Conservation (phyloP, 108 stramenopile species). For the Pseudonitzschia multiseries region DNA sequence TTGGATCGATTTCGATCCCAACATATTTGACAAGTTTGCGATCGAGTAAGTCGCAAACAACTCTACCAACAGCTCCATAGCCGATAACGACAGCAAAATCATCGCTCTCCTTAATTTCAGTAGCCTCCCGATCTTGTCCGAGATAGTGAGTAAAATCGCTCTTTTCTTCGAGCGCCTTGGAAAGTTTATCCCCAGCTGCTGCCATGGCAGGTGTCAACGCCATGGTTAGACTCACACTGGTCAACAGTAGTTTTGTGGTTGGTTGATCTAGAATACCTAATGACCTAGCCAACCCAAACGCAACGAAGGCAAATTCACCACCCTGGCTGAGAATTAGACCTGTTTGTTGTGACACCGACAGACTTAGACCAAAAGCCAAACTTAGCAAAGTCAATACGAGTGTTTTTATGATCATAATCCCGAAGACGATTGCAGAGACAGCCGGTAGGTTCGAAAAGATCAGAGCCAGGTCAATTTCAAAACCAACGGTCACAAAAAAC, state of each 20-base stretch:
- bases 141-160: conserved; percentile 89
- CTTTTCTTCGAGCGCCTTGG: conserved; percentile 80
- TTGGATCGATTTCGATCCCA: conserved; percentile 91
- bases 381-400: conserved; percentile 62
- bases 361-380: conserved; percentile 78
- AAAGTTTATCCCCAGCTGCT: conserved; percentile 59
- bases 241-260: conserved; percentile 88
- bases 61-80: conserved; percentile 92
- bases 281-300: conserved; percentile 89
- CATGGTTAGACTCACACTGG: conserved; percentile 95
- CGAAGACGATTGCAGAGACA: conserved; percentile 73
- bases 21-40: conserved; percentile 92
- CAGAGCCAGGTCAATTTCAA: conserved; percentile 88
- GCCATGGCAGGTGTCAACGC: conserved; percentile 88
- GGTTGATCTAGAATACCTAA: conserved; percentile 75
- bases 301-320: conserved; percentile 98
- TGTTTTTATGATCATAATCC: conserved; percentile 88
- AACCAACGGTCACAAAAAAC: conserved; percentile 97
- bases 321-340: conserved; percentile 93
- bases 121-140: conserved; percentile 87
- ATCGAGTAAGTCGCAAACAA: conserved; percentile 94
- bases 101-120: conserved; percentile 84
- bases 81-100: conserved; percentile 95
- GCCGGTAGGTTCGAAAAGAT: conserved; percentile 67
- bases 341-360: conserved; percentile 81